A percentile compares a stretch with the other conserved stretches of the same genome.
These are phyloP conservation scores for Penicillium sp. DNA, from an alignment of 2,329 filamentous ascomycete species.

Conservation along the genomic window DNA sequence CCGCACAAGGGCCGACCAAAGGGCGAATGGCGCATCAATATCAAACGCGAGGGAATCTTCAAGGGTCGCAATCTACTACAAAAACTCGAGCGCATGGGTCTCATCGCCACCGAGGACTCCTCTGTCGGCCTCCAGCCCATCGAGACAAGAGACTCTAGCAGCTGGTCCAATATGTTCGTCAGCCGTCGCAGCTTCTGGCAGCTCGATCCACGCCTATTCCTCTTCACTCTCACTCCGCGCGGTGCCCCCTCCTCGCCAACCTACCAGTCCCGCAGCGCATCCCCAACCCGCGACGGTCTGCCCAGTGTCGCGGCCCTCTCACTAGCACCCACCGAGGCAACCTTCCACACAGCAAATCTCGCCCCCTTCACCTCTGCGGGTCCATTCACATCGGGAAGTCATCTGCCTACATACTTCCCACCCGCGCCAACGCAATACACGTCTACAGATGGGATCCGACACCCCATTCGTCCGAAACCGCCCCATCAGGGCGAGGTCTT, in stretches of 20 bases:
- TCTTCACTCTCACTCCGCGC: constrained; percentile 76
- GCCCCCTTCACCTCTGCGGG: constrained; percentile 48
- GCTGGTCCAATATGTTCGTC: constrained; percentile 81
- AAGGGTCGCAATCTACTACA: constrained; percentile 79
- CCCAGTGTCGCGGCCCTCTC: constrained; percentile 2
- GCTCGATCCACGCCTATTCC: constrained; percentile 79
- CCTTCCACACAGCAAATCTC: constrained; percentile 38
- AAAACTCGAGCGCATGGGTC: constrained; percentile 90
- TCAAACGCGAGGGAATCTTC: constrained; percentile 85
- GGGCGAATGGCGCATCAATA: constrained; percentile 82
- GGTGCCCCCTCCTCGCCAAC: constrained; percentile 53
- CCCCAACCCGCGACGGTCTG: constrained; percentile 46
- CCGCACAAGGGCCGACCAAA: constrained; percentile 70
- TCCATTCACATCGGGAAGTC: constrained; percentile 78
- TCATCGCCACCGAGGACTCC: constrained; percentile 75
- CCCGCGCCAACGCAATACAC: constrained; percentile 80
- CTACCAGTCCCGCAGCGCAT: constrained; percentile 52
- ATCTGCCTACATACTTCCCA: constrained; percentile 88
- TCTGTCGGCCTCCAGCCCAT: constrained; percentile 65
- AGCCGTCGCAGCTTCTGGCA: constrained; percentile 87
- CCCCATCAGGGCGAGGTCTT: constrained; percentile 88
- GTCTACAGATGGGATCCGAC: constrained; percentile 74
- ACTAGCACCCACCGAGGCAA: constrained; percentile 23
- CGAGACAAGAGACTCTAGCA: constrained; percentile 62
- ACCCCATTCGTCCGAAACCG: constrained; percentile 85